phyloP scores from a whole-genome alignment of 2,329 filamentous ascomycete genomes.

The Conoideocrella luteorostrata region DNA sequence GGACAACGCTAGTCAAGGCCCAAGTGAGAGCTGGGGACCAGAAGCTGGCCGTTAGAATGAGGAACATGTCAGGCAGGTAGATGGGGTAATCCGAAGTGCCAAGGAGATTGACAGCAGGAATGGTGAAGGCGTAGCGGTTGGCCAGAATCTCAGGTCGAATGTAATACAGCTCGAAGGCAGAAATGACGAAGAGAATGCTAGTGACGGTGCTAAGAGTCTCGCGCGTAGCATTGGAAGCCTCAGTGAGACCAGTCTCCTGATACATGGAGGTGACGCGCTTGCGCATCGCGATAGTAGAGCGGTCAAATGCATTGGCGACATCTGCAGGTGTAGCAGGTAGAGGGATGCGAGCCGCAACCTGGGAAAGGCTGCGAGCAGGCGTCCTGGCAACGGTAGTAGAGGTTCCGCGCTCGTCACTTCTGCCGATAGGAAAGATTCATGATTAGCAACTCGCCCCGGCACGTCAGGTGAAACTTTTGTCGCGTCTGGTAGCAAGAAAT shows the following conservation, averaged over 20 bases:
- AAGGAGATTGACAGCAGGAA: constrained; percentile 55
- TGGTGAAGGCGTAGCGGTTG: constrained; percentile 64
- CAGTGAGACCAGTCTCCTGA: constrained; percentile 59
- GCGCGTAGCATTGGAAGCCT: constrained; percentile 59
- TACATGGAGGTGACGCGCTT: constrained; percentile 59
- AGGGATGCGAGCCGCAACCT: constrained; percentile 55
- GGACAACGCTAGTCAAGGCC: constrained; percentile 61
- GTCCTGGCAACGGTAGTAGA: constrained; percentile 43
- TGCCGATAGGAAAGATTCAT: constrained; percentile 6
- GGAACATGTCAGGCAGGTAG: constrained; percentile 72
- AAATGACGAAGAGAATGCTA: constrained; percentile 62
- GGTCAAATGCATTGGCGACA: constrained; percentile 71
- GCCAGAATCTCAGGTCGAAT: constrained; percentile 67
- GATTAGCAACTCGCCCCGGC: background rate
- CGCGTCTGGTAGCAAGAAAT: no score
- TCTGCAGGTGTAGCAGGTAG: constrained; percentile 75
- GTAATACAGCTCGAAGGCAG: constrained; percentile 62
- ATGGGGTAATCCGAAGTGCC: constrained; percentile 54
- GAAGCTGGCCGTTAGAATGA: constrained; percentile 68
- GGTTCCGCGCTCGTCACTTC: constrained; percentile 26
- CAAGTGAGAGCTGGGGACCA: constrained; percentile 79
- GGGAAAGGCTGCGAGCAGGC: constrained; percentile 44
- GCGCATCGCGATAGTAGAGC: constrained; percentile 59
- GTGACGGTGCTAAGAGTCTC: constrained; percentile 65
- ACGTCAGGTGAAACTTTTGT: no score